Evolutionary conservation across 2,329 filamentous ascomycete species (phyloP).

Genomic region (Ceratocystis alfenasii): DNA sequence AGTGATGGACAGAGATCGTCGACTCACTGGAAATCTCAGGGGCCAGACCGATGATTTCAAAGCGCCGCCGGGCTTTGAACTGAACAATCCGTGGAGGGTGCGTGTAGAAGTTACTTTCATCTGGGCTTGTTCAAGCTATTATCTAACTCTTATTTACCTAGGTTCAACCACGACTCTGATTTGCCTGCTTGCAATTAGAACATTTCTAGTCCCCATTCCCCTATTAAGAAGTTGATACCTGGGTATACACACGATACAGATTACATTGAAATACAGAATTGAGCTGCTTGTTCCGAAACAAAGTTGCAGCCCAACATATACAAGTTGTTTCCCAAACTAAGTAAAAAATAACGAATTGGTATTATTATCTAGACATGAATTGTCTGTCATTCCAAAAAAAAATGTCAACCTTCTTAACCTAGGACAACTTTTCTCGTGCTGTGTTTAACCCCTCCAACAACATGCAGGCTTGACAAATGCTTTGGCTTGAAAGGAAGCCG

Average conservation of each 20-base stretch:
- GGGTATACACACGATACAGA: constrained; percentile 18
- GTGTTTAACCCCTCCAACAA: constrained; percentile 87
- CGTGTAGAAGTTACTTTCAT: constrained; percentile 22
- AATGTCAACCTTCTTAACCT: constrained; percentile 28
- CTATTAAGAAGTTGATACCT: constrained; percentile 23
- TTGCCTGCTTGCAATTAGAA: too few relatives aligned
- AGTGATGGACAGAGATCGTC: constrained; percentile 56
- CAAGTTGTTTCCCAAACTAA: neutral
- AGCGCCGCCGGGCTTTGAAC: constrained; percentile 48
- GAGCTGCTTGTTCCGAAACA: neutral
- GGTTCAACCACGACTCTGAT: constrained; percentile 19
- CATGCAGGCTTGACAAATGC: constrained; percentile 84
- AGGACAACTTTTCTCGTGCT: constrained; percentile 48
- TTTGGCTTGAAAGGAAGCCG: constrained; percentile 91
- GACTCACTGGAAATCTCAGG: constrained; percentile 47
- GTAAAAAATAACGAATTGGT: too few relatives aligned
- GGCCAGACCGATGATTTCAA: constrained; percentile 45
- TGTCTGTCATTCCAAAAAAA: neutral
- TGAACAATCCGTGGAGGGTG: constrained; percentile 54
- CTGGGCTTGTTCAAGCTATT: neutral
- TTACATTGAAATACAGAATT: constrained; percentile 23
- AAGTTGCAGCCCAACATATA: neutral
- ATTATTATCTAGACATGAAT: constrained; percentile 16
- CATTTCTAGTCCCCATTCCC: constrained; percentile 13
- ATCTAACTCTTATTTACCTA: neutral